Evolutionary conservation across 331 rosid genomes (phyloP).

Genomic region (Prunus yedoensis): DNA sequence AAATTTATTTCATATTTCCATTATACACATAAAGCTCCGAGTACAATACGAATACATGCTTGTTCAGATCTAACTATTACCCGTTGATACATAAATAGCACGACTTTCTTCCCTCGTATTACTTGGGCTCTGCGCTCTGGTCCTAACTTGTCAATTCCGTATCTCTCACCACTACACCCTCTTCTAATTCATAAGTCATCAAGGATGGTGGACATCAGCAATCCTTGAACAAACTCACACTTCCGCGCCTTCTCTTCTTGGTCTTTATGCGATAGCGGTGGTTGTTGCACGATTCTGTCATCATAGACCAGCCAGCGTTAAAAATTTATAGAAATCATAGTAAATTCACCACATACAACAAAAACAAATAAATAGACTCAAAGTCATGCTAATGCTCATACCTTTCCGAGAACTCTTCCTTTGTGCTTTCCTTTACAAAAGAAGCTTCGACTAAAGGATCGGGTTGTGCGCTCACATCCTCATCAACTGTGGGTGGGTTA

Average conservation of each 20-base stretch:
- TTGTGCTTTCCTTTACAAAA: slow-evolving; percentile 41
- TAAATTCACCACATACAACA: neutral
- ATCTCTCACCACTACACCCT: slow-evolving; percentile 11
- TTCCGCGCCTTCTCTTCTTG: slow-evolving; percentile 66
- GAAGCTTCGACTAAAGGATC: slow-evolving; percentile 40
- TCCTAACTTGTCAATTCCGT: slow-evolving; percentile 3
- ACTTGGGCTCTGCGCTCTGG: slow-evolving; percentile 29
- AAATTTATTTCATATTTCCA: slow-evolving; percentile 46
- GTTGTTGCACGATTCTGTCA: slow-evolving; percentile 49
- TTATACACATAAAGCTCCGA: slow-evolving; percentile 44
- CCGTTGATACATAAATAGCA: slow-evolving; percentile 29
- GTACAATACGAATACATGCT: slow-evolving; percentile 32
- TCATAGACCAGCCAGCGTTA: neutral
- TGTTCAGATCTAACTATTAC: slow-evolving; percentile 42
- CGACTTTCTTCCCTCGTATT: slow-evolving; percentile 26
- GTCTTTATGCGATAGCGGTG: slow-evolving; percentile 55
- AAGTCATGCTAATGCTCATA: slow-evolving; percentile 8
- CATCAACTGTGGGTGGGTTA: slow-evolving; percentile 49
- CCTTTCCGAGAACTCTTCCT: slow-evolving; percentile 52
- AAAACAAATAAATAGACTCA: neutral
- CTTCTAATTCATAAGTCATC: slow-evolving; percentile 54
- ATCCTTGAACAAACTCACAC: slow-evolving; percentile 75
- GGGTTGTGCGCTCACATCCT: slow-evolving; percentile 34
- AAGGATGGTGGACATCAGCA: slow-evolving; percentile 71
- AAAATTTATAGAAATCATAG: neutral